These are phyloP conservation scores for Myxozyma melibiosi DNA, from an alignment of 805 yeast species.

Conservation along the genomic window DNA sequence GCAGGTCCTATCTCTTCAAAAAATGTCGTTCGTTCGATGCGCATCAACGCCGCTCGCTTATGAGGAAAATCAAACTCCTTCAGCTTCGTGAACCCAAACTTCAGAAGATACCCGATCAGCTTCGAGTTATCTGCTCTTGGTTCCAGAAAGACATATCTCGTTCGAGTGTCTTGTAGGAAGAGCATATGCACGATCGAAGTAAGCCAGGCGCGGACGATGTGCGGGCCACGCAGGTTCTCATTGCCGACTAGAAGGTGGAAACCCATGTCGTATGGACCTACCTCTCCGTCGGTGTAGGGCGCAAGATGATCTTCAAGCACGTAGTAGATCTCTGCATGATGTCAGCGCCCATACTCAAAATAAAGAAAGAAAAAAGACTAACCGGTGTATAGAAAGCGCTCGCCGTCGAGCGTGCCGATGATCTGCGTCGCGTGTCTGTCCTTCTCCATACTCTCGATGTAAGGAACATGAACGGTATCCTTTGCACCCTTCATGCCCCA, in stretches of 20 bases:
- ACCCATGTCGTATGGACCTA: slow-evolving; percentile 35
- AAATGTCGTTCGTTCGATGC: slow-evolving; percentile 31
- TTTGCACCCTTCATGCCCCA: slow-evolving; percentile 33
- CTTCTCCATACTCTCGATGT: slow-evolving; percentile 16
- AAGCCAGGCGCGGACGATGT: slow-evolving; percentile 35
- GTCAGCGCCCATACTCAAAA: neutral
- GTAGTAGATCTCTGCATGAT: slow-evolving; percentile 36
- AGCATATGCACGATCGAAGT: slow-evolving; percentile 35
- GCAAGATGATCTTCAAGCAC: slow-evolving; percentile 36
- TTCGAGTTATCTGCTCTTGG: slow-evolving; percentile 37
- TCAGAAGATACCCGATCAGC: slow-evolving; percentile 31
- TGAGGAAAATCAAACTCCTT: slow-evolving; percentile 38
- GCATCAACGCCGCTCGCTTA: slow-evolving; percentile 38
- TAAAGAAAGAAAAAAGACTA: neutral
- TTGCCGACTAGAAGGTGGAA: slow-evolving; percentile 38
- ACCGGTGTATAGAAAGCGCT: slow-evolving; percentile 33
- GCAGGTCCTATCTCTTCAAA: slow-evolving; percentile 23
- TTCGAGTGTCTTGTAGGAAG: slow-evolving; percentile 33
- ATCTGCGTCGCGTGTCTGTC: slow-evolving; percentile 30
- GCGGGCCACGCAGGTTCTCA: slow-evolving; percentile 37
- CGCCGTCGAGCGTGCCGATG: slow-evolving; percentile 35
- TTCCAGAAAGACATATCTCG: slow-evolving; percentile 34
- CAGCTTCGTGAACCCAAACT: slow-evolving; percentile 28
- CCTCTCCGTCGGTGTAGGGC: slow-evolving; percentile 25
- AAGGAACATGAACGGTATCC: slow-evolving; percentile 26